A percentile compares a stretch with the other conserved stretches of the same genome.
Conservation (phyloP, 768 basidiomycete species). For the Hortiboletus campestris region DNA sequence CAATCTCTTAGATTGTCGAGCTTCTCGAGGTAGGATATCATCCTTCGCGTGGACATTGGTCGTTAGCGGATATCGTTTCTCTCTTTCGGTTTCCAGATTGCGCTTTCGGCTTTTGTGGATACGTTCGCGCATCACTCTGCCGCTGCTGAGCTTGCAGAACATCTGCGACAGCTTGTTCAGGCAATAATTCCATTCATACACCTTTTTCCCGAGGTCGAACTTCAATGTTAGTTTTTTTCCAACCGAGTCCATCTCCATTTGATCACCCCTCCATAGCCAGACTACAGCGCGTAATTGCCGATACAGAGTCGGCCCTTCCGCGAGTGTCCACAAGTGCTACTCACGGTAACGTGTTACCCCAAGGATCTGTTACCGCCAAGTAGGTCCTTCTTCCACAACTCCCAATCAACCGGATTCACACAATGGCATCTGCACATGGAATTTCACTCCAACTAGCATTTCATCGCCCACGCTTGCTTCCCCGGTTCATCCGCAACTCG, state of each 20-base stretch:
- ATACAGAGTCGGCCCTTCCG: conserved; percentile 4
- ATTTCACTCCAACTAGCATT: neutral
- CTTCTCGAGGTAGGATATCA: conserved; percentile 43
- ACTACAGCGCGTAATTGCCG: conserved; percentile 16
- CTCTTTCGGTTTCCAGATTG: conserved; percentile 19
- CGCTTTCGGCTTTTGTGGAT: conserved; percentile 15
- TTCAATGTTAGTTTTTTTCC: conserved; percentile 19
- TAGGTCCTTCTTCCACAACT: conserved; percentile 12
- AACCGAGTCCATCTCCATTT: neutral
- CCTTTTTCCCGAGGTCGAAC: conserved; percentile 21
- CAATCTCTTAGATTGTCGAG: conserved; percentile 44
- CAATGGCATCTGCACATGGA: neutral
- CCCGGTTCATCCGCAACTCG: neutral
- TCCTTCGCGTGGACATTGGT: neutral
- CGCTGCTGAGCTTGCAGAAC: conserved; percentile 2
- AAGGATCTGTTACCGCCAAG: neutral
- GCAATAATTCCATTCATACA: conserved; percentile 20
- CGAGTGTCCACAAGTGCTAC: neutral
- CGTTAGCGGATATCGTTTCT: neutral
- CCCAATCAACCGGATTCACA: conserved; percentile 1
- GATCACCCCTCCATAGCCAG: conserved; percentile 13
- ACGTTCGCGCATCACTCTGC: conserved; percentile 5
- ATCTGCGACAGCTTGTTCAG: conserved; percentile 19
- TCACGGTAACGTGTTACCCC: neutral
- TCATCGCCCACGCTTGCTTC: neutral